Evolutionary conservation across 2,329 filamentous ascomycete species (phyloP), one percentile per base, ranked within the genome.

Genomic region (Diplocarpon mali): DNA sequence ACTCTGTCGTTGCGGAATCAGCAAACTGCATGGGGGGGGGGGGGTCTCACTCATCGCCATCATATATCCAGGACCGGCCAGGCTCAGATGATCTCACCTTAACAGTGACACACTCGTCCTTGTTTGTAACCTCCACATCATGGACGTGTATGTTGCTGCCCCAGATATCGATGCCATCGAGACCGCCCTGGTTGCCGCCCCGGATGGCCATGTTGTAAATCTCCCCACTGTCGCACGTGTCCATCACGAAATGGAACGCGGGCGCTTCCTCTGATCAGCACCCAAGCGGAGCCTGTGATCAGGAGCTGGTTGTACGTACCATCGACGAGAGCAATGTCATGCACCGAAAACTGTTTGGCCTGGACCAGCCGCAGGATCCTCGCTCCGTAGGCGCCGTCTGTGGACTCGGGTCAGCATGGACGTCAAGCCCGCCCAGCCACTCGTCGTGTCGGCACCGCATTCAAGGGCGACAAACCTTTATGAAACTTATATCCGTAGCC

Each of bases 121-220:
- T 51, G 45, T 65, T 65, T 0, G 64, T 65, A 2, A 53, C 55
- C 50, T 64, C 62, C 24, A 60, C 62, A 38, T 65, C 61, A 35
- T 65, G 64, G 20, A 66, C 52, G 40, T 60, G 62, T 38, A 60
- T 64, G 42, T 66, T 65, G 11, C 48, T 49, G 0, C 53, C 60
- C n/a, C 61, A 60, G 20, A 62, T 57, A 46, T 66, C 63, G 29
- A 66, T 62, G 0, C 63, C 63, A 53, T 65, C 63, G 27, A 60
- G 63, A 10, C 62, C 62, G 24, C 64, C 64, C 8, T 64, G 45
- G 35, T 64, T 60, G 1, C 55, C 60, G 2, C 62, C 63, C 1
- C 63, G 60, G 30, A 66, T 57, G 1, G 64, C 65, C 24, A 65
- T 42, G 44, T 65, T 62, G 45, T 65, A 65, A 1, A 52, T 61